phyloP scores from a whole-genome alignment of 306 rosid species.

The Cucumis melo region DNA sequence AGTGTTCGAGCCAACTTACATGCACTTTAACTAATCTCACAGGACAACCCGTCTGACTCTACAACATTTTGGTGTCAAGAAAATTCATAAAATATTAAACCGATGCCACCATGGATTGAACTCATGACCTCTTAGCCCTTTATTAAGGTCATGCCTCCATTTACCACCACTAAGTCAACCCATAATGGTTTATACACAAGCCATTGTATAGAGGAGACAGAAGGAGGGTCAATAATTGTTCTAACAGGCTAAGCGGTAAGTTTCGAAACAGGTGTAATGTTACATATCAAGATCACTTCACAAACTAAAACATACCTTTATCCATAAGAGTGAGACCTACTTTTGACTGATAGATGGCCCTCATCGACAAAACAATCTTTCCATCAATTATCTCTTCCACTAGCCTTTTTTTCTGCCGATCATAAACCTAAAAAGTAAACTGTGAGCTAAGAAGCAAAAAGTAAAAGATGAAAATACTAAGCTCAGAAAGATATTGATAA shows the following conservation, averaged over 20 bases:
- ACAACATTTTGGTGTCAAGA: too few relatives aligned
- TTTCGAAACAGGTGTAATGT: not conserved
- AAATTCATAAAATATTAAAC: too few relatives aligned
- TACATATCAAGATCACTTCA: not conserved
- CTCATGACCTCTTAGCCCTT: too few relatives aligned
- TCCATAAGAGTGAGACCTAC: conserved; percentile 82
- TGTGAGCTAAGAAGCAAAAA: conserved; percentile 4
- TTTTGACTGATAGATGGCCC: conserved; percentile 96
- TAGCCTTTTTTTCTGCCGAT: conserved; percentile 77
- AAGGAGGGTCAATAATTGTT: not conserved
- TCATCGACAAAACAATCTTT: conserved; percentile 87
- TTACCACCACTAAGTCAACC: too few relatives aligned
- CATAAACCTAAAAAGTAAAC: conserved; percentile 49
- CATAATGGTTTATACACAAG: not conserved
- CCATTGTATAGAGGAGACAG: not conserved
- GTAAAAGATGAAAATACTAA: not conserved
- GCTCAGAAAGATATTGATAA: not conserved
- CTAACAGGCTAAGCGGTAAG: not conserved
- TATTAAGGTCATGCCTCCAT: too few relatives aligned
- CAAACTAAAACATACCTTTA: conserved; percentile 34
- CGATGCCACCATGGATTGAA: too few relatives aligned
- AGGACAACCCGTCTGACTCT: too few relatives aligned
- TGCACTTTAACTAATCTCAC: too few relatives aligned
- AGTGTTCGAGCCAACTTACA: too few relatives aligned
- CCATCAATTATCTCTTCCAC: conserved; percentile 86